Evolutionary conservation across 306 rosid species (phyloP), one percentile per base, ranked within the genome.

Genomic region (Myrica gale): DNA sequence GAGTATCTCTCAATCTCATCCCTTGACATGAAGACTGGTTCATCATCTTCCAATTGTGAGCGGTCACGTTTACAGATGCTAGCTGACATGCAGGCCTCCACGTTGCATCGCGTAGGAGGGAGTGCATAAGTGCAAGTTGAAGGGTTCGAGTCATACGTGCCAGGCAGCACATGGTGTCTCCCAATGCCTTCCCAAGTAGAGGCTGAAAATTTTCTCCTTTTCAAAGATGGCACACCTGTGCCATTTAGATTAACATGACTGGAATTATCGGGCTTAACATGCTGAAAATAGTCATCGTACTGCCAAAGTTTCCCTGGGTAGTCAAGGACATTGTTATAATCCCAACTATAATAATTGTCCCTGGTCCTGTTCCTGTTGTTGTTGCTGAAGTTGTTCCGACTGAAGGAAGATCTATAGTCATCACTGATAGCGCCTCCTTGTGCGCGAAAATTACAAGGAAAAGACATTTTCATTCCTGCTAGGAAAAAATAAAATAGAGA

Each of bases 1-100:
- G 99, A 95, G 81, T 69, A 56, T 86, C 97, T 89, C 83, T 95
- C 99, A 78, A 95, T 92, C 87, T 92, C 98, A 76, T 89, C 97
- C 84, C 97, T 90, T 8, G 99, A 92, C 99, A 95, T 74, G 71
- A 92, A 90, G 69, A 81, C 63, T 3, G 88, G 88, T 61, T 84
- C 89, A 51, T 92, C 99, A 44, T 95, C 96, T 46, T 89, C 97
- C 80, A 90, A 89, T 65, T 80, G 74, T 20, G 93, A 77, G 74
- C 73, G 78, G 68, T 82, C 91, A 19, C 83, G 87, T 83, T 95
- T 92, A 81, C 85, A 71, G 52, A 78, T 76, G 58, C 88, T 69
- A 66, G 37, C 37, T 32, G 92, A 79, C 21, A 87, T 84, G 67
- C 86, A 83, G 71, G 87, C 80, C 78, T 84, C 88, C 1, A 82